phyloP scores from a whole-genome alignment of 2,329 filamentous ascomycete genomes.

The Thielaviopsis populi region DNA sequence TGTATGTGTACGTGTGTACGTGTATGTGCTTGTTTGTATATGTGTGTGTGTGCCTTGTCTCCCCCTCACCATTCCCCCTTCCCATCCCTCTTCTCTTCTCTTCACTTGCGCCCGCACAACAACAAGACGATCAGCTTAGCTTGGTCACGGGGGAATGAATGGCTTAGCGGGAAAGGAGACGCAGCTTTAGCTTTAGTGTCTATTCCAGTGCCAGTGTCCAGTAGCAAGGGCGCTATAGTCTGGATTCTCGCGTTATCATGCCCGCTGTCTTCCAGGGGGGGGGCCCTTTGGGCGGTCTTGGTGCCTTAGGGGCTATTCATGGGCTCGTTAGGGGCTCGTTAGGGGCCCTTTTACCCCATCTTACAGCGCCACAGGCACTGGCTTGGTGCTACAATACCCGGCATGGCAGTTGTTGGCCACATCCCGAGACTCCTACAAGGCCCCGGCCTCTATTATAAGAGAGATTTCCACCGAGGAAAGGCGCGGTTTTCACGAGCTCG shows the following conservation, averaged over 20 bases:
- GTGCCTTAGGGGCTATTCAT: not conserved
- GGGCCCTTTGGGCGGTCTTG: not conserved
- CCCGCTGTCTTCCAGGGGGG: not conserved
- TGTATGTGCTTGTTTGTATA: too few species aligned
- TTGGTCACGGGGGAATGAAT: not conserved
- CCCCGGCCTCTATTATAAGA: not conserved
- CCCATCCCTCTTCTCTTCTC: not conserved
- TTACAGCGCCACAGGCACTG: not conserved
- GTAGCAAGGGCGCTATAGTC: not conserved
- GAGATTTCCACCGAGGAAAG: not conserved
- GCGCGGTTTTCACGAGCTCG: not conserved
- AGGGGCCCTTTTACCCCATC: not conserved
- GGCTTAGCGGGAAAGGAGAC: not conserved
- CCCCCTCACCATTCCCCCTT: too few species aligned
- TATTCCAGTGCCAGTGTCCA: not conserved
- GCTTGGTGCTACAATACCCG: not conserved
- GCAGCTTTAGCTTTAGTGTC: not conserved
- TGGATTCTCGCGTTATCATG: not conserved
- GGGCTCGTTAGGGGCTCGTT: too few species aligned
- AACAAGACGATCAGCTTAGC: not conserved
- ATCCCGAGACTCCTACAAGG: not conserved
- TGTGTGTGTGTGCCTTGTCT: too few species aligned
- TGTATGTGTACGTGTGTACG: too few species aligned
- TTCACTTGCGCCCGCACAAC: not conserved
- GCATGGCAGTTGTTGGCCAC: too few species aligned